Percentiles rank a stretch among this genome's conserved stretches.
These are phyloP conservation scores for Coelastrella sp. DNA, from an alignment of 139 green algal species.

Conservation along the genomic window DNA sequence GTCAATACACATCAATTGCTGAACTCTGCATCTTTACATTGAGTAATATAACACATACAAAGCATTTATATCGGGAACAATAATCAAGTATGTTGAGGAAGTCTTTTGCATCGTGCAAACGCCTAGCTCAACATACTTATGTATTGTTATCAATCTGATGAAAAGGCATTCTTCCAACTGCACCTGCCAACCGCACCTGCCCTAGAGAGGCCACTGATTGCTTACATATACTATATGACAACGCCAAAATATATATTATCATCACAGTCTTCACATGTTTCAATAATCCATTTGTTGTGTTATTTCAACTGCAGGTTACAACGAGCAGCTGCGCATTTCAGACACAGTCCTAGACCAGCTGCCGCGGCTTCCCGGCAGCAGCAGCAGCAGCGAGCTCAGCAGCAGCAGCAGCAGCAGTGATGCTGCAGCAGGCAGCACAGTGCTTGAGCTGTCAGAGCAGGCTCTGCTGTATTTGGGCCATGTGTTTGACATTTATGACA, in stretches of 20 bases:
- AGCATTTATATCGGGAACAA: too few relatives aligned
- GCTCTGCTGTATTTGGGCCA: slow-evolving; percentile 55
- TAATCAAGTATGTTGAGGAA: too few relatives aligned
- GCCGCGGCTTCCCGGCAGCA: background rate
- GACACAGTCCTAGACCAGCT: slow-evolving; percentile 52
- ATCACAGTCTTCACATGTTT: background rate
- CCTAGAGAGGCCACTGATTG: too few relatives aligned
- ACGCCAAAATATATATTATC: too few relatives aligned
- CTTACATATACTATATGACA: background rate
- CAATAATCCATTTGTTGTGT: background rate
- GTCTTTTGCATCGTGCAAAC: too few relatives aligned
- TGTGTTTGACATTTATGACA: slow-evolving; percentile 63
- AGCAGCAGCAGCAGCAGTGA: slow-evolving; percentile 8
- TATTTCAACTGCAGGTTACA: slow-evolving; percentile 59
- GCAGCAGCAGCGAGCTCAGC: background rate
- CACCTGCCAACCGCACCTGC: too few relatives aligned
- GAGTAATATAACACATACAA: too few relatives aligned
- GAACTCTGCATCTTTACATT: too few relatives aligned
- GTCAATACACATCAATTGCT: too few relatives aligned
- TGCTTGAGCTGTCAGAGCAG: slow-evolving; percentile 62
- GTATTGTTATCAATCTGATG: too few relatives aligned
- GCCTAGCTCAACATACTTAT: too few relatives aligned
- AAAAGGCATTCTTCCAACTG: too few relatives aligned
- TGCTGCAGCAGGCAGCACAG: background rate
- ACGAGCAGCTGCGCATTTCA: slow-evolving; percentile 64